Conservation (phyloP, 2,329 filamentous ascomycete species). For the Falciphora oryzae region DNA sequence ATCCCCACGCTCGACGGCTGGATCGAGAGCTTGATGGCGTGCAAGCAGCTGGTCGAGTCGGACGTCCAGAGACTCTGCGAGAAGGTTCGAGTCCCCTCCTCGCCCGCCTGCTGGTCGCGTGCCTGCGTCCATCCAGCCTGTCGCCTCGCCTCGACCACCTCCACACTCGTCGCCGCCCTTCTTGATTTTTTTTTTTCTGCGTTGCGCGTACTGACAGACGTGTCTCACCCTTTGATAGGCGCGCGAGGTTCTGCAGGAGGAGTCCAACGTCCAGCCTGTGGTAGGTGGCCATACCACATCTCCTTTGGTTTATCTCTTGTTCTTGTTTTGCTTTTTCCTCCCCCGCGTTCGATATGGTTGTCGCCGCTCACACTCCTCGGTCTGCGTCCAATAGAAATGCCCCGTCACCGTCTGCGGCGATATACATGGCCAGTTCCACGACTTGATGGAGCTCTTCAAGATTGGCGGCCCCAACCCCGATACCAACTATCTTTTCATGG, state of each 20-base stretch:
- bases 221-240: slow-evolving; percentile 48
- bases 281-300: slow-evolving; percentile 47
- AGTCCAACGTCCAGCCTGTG: slow-evolving; percentile 98
- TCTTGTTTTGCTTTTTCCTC: background rate
- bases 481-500: slow-evolving; percentile 99
- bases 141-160: background rate
- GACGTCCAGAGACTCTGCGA: slow-evolving; percentile 97
- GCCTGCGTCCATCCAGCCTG: background rate
- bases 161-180: background rate
- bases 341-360: background rate
- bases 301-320: background rate
- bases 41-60: slow-evolving; percentile 93
- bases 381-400: slow-evolving; percentile 65
- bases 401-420: slow-evolving; percentile 98
- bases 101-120: background rate
- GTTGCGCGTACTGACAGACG: background rate
- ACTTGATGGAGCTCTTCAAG: slow-evolving; percentile 99
- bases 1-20: slow-evolving; percentile 93
- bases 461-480: slow-evolving; percentile 97
- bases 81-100: slow-evolving; percentile 58
- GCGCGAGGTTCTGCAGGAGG: slow-evolving; percentile 91
- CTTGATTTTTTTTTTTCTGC: background rate
- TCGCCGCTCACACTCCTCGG: slow-evolving; percentile 21
- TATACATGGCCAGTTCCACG: slow-evolving; percentile 98
- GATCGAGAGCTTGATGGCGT: slow-evolving; percentile 97